Evolutionary conservation across 129 eudicot genomes (phyloP).

Genomic region (Smallanthus sonchifolius): DNA sequence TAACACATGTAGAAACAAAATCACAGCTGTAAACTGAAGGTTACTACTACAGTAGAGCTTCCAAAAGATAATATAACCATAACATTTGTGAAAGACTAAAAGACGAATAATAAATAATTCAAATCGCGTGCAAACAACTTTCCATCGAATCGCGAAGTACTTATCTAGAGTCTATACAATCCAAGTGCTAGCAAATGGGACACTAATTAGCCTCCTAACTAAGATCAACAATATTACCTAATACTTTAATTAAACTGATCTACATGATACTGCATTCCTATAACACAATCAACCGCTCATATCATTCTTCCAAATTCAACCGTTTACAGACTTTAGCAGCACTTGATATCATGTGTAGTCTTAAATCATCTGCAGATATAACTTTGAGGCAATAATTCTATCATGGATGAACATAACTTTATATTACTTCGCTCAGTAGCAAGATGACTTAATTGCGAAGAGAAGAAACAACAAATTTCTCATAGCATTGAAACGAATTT

Average conservation of each 20-base stretch:
- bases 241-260: background rate
- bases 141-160: background rate
- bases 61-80: background rate
- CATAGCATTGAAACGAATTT: background rate
- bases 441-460: background rate
- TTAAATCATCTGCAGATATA: background rate
- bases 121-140: background rate
- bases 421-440: background rate
- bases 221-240: background rate
- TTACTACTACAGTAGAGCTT: background rate
- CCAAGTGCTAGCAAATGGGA: background rate
- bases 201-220: background rate
- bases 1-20: background rate
- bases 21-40: background rate
- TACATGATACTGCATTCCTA: background rate
- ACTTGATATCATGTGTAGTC: background rate
- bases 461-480: background rate
- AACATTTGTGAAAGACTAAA: background rate
- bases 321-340: background rate
- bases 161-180: too few relatives aligned
- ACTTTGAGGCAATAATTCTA: background rate
- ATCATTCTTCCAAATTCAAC: constrained; percentile 7
- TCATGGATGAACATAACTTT: background rate
- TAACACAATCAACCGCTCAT: background rate
- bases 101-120: background rate